Base-by-base conservation (phyloP, 345 rosid species). In the Clausena lansium region DNA sequence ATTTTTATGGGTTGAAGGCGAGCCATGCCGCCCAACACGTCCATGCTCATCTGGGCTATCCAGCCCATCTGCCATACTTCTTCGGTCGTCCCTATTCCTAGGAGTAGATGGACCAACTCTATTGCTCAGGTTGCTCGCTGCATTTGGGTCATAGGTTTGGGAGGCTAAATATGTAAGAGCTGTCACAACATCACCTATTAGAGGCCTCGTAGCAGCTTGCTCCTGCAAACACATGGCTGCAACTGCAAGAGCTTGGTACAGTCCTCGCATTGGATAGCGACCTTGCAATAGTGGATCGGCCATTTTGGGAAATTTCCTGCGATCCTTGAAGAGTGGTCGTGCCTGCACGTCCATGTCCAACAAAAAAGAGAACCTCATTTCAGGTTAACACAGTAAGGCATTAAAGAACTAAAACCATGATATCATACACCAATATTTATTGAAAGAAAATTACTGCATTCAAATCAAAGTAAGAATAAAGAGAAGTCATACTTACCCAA, bases 151-250 rank as follows among this genome's bases (percentile, higher is more conserved):
- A 59, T 90, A 90, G 6, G 91, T 90, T 89, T 96, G 99, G 52
- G 98, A 91, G 70, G 99, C 99, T 78, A 96, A 87, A 83, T 96
- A 96, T 41, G 99, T 85, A 67, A 96, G 92, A 30, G 99, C 99
- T 22, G 98, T 94, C 78, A 96, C 99, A 36, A 96, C 98, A 45
- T 96, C 99, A 0, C 98, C 98, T 2, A 96, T 94, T 63, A 96
- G 83, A 52, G 99, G 99, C 84, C 99, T 91, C 25, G 97, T 94
- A 30, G 94, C 94, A 47, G 99, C 98, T 81, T 96, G 98, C 75
- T 96, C 99, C 79, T 96, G 99, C 76, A 96, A 86, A 82, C 99
- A 96, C 98, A 96, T 94, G 62, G 99, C 98, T 61, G 98, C 97
- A 54, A 96, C 97, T 7, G 99, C 99, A 68, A 96, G 97, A 57